Evolutionary conservation across 2,329 filamentous ascomycete species (phyloP).

Genomic region (Lachnellula cervina): DNA sequence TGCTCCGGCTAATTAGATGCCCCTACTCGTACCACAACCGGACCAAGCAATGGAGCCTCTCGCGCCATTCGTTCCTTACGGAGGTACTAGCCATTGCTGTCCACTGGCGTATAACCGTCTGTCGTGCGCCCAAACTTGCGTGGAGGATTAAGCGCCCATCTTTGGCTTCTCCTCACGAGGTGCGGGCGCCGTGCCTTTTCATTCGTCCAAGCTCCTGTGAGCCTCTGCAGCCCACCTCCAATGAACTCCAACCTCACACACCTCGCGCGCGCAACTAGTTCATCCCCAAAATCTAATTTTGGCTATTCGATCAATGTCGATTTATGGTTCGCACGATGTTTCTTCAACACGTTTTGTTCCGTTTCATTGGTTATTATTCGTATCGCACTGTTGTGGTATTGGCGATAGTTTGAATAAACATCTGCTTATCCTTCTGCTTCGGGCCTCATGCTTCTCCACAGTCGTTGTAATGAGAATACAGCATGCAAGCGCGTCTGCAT

Average conservation of each 20-base stretch:
- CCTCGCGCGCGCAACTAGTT: conserved; percentile 19
- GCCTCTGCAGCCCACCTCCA: conserved; percentile 12
- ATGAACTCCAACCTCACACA: conserved; percentile 6
- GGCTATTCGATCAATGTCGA: conserved; percentile 7
- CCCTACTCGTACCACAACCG: not conserved
- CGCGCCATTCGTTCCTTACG: not conserved
- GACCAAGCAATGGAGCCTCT: not conserved
- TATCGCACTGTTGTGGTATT: conserved; percentile 4
- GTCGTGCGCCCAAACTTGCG: not conserved
- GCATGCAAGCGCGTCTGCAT: conserved; percentile 13
- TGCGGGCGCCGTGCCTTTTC: not conserved
- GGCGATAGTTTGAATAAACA: conserved; percentile 17
- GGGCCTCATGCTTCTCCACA: conserved; percentile 4
- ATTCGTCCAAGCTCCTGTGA: conserved; percentile 7
- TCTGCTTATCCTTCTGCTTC: conserved; percentile 8
- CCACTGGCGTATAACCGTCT: not conserved
- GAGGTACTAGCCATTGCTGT: not conserved
- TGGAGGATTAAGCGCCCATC: not conserved
- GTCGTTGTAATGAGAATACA: not conserved
- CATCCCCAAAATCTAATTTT: conserved; percentile 19
- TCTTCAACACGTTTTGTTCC: not conserved
- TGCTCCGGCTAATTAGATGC: not conserved
- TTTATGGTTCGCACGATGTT: conserved; percentile 11
- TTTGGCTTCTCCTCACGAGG: not conserved
- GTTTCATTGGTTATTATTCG: conserved; percentile 13